These are phyloP conservation scores for Phytophthora multivora DNA, from an alignment of 352 stramenopile species.

Conservation along the genomic window DNA sequence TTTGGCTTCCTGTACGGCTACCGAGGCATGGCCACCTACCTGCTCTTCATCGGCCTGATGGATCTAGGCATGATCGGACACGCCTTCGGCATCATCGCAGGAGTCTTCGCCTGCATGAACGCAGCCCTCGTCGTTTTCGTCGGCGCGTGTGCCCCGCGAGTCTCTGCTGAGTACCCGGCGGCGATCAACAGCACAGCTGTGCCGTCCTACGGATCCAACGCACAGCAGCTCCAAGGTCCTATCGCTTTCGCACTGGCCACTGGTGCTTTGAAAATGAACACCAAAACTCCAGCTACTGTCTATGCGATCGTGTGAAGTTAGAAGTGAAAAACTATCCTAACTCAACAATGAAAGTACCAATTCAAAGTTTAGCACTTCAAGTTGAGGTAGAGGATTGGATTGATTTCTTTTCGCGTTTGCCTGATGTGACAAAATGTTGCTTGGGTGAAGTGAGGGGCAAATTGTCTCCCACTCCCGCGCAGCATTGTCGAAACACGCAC, in stretches of 20 bases:
- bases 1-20: slow-evolving; percentile 71
- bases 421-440: no score
- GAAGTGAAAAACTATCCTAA: no score
- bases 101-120: slow-evolving; percentile 41
- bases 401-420: background rate
- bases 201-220: slow-evolving; percentile 32
- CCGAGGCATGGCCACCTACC: slow-evolving; percentile 49
- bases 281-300: slow-evolving; percentile 13
- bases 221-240: slow-evolving; percentile 26
- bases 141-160: slow-evolving; percentile 30
- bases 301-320: slow-evolving; percentile 25
- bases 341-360: no score
- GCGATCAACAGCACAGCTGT: slow-evolving; percentile 22
- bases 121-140: slow-evolving; percentile 47
- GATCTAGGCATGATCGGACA: slow-evolving; percentile 58
- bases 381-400: no score
- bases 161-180: slow-evolving; percentile 18
- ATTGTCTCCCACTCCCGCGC: no score
- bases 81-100: slow-evolving; percentile 43
- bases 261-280: slow-evolving; percentile 26
- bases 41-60: slow-evolving; percentile 67
- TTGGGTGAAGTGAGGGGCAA: no score
- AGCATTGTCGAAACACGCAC: no score
- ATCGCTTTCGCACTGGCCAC: slow-evolving; percentile 32
- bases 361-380: no score